Evolutionary conservation across 139 green algal genomes (phyloP).

Genomic region (Tetradesmus obliquus): DNA sequence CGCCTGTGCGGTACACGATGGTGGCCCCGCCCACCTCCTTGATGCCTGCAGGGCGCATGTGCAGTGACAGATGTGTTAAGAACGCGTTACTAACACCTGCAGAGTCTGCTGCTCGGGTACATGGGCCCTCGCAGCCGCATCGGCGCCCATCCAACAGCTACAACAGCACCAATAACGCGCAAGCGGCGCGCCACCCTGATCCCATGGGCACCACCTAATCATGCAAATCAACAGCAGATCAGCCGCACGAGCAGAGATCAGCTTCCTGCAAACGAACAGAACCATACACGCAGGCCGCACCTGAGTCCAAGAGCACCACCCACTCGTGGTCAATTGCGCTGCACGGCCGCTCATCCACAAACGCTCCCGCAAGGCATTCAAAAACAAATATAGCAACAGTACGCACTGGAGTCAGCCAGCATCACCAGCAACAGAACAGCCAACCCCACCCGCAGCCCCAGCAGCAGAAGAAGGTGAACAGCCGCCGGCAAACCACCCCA

Average conservation of each 20-base stretch:
- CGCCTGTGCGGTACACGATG: slow-evolving; percentile 53
- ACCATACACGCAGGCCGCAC: not conserved
- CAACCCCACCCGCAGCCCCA: no score
- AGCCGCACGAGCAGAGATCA: no score
- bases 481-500: not conserved
- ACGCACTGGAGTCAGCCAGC: no score
- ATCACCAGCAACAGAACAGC: no score
- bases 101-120: not conserved
- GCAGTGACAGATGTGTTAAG: not conserved
- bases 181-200: no score
- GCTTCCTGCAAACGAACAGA: not conserved
- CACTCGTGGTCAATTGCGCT: slow-evolving; percentile 45
- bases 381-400: no score
- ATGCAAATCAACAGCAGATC: no score
- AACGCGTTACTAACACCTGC: not conserved
- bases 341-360: slow-evolving; percentile 67
- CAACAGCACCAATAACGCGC: no score
- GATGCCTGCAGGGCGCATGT: slow-evolving; percentile 20
- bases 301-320: slow-evolving; percentile 78
- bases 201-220: no score
- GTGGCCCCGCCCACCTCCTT: slow-evolving; percentile 52
- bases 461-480: no score
- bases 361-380: slow-evolving; percentile 79
- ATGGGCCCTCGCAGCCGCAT: no score
- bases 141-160: no score